phyloP scores from a whole-genome alignment of 2,329 filamentous ascomycete species.

The Pleochaeta shiraiana region DNA sequence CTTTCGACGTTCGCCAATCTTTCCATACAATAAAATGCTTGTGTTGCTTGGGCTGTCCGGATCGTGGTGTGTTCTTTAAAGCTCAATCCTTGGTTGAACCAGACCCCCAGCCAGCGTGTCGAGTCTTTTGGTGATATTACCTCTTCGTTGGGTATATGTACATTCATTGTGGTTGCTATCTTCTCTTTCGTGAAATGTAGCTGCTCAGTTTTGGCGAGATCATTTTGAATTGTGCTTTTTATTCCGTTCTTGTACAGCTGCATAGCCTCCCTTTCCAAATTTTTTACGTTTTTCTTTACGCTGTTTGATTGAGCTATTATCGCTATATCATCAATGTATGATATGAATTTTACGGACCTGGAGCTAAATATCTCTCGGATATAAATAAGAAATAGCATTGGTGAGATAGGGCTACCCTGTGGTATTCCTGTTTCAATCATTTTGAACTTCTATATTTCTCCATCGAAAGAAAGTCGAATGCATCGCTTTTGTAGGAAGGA shows the following conservation, averaged over 20 bases:
- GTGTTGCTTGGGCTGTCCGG: not conserved
- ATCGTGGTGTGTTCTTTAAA: not conserved
- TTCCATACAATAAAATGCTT: not conserved
- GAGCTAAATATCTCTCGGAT: not conserved
- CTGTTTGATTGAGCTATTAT: not conserved
- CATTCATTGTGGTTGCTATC: not conserved
- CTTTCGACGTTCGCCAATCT: not conserved
- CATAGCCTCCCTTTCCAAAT: not conserved
- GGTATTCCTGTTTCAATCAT: not conserved
- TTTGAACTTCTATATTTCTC: not conserved
- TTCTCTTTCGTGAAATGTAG: not conserved
- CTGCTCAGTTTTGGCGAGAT: not conserved
- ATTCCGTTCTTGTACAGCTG: not conserved
- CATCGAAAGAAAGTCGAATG: not conserved
- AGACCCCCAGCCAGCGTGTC: not conserved
- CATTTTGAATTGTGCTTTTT: not conserved
- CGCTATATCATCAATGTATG: not conserved
- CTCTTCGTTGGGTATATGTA: not conserved
- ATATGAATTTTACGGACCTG: not conserved
- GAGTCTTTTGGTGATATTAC: not conserved
- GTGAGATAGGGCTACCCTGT: not conserved
- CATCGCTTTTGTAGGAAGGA: not conserved
- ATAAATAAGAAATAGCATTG: not conserved
- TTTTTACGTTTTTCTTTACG: not conserved
- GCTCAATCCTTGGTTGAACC: not conserved